These are phyloP conservation scores for Acrocalymma vagum DNA, from an alignment of 2,329 filamentous ascomycete species.

Conservation along the genomic window DNA sequence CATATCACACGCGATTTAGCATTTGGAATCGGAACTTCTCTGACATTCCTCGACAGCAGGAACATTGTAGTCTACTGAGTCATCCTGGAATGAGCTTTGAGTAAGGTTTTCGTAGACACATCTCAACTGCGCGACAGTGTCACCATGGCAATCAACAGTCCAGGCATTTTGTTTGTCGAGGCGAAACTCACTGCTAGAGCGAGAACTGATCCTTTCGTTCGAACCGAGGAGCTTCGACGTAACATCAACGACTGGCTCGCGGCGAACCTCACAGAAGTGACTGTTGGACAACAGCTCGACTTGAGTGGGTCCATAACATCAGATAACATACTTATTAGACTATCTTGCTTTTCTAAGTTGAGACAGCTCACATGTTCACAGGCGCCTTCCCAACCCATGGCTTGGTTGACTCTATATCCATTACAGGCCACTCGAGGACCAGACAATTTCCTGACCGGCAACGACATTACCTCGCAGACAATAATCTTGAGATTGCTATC, in stretches of 20 bases:
- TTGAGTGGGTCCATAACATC: constrained; percentile 15
- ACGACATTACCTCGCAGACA: constrained; percentile 9
- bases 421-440: constrained; percentile 13
- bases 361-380: not conserved
- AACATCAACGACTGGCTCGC: not conserved
- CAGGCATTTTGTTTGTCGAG: constrained; percentile 37
- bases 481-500: constrained; percentile 16
- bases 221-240: too few species aligned
- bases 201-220: too few species aligned
- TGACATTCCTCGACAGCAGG: too few species aligned
- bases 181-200: too few species aligned
- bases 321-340: not conserved
- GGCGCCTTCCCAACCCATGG: too few species aligned
- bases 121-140: too few species aligned
- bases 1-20: too few species aligned
- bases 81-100: too few species aligned
- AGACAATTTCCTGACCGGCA: constrained; percentile 7
- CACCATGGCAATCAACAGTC: too few species aligned
- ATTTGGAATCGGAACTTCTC: too few species aligned
- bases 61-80: too few species aligned
- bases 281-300: constrained; percentile 42
- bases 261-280: constrained; percentile 20
- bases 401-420: constrained; percentile 11
- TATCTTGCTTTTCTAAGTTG: not conserved
- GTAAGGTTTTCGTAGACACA: too few species aligned